Evolutionary conservation across 805 yeast genomes (phyloP).

Genomic region (Ogataea paraovalis): DNA sequence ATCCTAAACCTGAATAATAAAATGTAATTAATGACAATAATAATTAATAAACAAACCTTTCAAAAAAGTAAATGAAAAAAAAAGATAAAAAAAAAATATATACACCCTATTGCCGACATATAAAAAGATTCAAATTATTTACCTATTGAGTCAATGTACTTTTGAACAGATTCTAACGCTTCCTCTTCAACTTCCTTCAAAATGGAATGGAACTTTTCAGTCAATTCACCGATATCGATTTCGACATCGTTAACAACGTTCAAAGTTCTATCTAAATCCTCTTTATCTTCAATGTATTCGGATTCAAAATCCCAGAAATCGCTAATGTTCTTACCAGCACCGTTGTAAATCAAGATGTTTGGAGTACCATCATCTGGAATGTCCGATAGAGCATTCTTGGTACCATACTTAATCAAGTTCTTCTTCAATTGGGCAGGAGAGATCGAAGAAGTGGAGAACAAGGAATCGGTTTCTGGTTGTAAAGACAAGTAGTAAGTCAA

Average conservation of each 20-base stretch:
- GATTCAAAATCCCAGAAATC: slow-evolving; percentile 50
- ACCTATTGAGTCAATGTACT: background rate
- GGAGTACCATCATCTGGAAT: slow-evolving; percentile 68
- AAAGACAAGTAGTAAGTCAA: slow-evolving; percentile 84
- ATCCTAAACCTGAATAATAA: background rate
- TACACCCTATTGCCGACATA: background rate
- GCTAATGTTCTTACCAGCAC: slow-evolving; percentile 70
- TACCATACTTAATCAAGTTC: slow-evolving; percentile 65
- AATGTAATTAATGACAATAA: background rate
- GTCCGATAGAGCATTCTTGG: slow-evolving; percentile 55
- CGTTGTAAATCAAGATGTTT: slow-evolving; percentile 72
- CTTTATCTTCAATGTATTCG: slow-evolving; percentile 5
- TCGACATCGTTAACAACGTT: slow-evolving; percentile 18
- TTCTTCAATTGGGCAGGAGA: slow-evolving; percentile 75
- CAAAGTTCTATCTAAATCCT: slow-evolving; percentile 14
- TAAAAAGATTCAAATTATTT: background rate
- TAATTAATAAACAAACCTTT: background rate
- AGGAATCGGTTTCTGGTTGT: slow-evolving; percentile 70
- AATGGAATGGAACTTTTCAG: background rate
- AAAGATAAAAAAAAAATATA: too few relatives aligned
- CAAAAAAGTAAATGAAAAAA: background rate
- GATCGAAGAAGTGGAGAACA: slow-evolving; percentile 53
- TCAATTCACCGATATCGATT: slow-evolving; percentile 16
- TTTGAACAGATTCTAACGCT: background rate
- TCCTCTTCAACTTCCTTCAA: background rate